A percentile compares a stretch with the other conserved stretches of the same genome.
These are phyloP conservation scores for Epichloe sp. DNA, from an alignment of 2,329 filamentous ascomycete genomes.

Conservation along the genomic window DNA sequence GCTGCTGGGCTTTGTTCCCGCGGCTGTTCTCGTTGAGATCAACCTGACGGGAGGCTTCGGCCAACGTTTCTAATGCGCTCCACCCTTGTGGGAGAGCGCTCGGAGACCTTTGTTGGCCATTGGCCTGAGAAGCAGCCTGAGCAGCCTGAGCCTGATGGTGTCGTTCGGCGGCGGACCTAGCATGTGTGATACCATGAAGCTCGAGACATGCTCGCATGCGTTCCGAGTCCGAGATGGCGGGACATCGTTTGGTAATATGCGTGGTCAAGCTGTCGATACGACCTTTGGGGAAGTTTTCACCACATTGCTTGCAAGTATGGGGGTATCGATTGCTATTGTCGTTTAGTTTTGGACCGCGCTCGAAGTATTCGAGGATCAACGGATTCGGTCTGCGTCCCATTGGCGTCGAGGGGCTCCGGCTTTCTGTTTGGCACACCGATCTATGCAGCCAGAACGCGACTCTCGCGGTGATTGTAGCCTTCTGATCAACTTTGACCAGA, in stretches of 20 bases:
- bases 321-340: slow-evolving; percentile 87
- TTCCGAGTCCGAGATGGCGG: slow-evolving; percentile 60
- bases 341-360: slow-evolving; percentile 71
- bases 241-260: slow-evolving; percentile 79
- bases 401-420: slow-evolving; percentile 13
- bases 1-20: slow-evolving; percentile 24
- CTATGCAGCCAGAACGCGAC: slow-evolving; percentile 16
- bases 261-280: slow-evolving; percentile 69
- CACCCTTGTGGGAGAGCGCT: slow-evolving; percentile 44
- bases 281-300: slow-evolving; percentile 81
- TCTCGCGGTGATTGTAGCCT: background rate
- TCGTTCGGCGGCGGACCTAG: slow-evolving; percentile 20
- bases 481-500: background rate
- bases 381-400: slow-evolving; percentile 80
- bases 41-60: slow-evolving; percentile 75
- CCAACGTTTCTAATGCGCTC: slow-evolving; percentile 73
- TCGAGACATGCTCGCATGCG: slow-evolving; percentile 62
- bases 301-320: slow-evolving; percentile 80
- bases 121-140: slow-evolving; percentile 10
- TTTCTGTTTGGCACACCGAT: slow-evolving; percentile 9
- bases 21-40: slow-evolving; percentile 51
- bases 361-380: slow-evolving; percentile 78
- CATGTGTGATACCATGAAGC: slow-evolving; percentile 54
- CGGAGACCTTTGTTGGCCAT: slow-evolving; percentile 15
- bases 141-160: slow-evolving; percentile 9